Percentiles rank a stretch among this genome's conserved stretches.
Evolutionary conservation across 108 stramenopile genomes (phyloP).

Genomic region (Craspedostauros australis): DNA sequence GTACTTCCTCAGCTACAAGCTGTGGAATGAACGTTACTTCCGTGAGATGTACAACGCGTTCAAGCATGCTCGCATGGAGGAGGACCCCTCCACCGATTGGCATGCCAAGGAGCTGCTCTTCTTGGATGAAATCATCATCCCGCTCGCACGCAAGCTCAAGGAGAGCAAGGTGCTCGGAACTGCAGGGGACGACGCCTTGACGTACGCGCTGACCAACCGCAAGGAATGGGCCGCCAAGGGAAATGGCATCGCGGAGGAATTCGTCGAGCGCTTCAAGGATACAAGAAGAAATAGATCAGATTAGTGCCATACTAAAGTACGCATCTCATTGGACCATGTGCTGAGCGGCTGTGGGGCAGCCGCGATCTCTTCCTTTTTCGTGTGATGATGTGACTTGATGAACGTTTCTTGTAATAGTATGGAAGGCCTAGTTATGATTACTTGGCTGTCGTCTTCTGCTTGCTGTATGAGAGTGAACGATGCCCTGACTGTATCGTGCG

Average conservation of each 20-base stretch:
- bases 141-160: conserved; percentile 33
- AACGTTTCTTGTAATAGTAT: too few species aligned
- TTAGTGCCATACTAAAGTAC: too few species aligned
- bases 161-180: conserved; percentile 33
- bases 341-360: too few species aligned
- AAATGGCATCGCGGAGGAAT: conserved; percentile 5
- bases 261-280: conserved; percentile 7
- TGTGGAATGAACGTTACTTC: conserved; percentile 41
- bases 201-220: conserved; percentile 4
- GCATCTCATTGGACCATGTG: too few species aligned
- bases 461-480: too few species aligned
- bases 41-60: conserved; percentile 29
- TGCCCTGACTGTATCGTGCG: too few species aligned
- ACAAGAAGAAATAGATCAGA: too few species aligned
- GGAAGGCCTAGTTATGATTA: too few species aligned
- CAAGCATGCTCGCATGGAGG: conserved; percentile 9
- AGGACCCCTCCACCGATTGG: conserved; percentile 39
- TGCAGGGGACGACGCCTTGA: conserved; percentile 12
- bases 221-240: conserved; percentile 10
- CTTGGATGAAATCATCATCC: conserved; percentile 31
- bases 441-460: too few species aligned
- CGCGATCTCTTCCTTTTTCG: too few species aligned
- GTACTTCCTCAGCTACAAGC: too few species aligned
- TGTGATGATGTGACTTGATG: too few species aligned
- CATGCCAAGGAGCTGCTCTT: conserved; percentile 43